Conservation (phyloP, 164 flowering plant species). For the Liriodendron chinense region DNA sequence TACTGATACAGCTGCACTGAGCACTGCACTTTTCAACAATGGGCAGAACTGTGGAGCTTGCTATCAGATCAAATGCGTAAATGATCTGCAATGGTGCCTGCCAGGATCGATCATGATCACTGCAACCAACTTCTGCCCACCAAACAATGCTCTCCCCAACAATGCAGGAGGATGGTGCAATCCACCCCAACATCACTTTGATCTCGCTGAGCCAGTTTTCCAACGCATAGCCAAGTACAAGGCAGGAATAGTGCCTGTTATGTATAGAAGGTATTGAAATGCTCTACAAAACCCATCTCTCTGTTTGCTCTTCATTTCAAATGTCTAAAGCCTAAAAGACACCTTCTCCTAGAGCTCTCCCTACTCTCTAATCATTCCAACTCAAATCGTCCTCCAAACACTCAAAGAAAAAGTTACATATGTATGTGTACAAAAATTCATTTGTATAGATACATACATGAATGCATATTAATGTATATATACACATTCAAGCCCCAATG, state of each 20-base stretch:
- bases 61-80: constrained; percentile 50
- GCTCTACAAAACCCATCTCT: background rate
- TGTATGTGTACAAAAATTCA: no score
- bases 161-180: constrained; percentile 61
- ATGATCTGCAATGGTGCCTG: constrained; percentile 60
- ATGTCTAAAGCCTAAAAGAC: background rate
- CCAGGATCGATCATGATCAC: constrained; percentile 61
- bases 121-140: constrained; percentile 83
- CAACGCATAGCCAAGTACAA: constrained; percentile 61
- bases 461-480: no score
- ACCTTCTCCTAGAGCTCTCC: background rate
- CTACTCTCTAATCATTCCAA: no score
- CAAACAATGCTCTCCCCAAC: constrained; percentile 26
- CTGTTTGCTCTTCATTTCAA: background rate
- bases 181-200: constrained; percentile 64
- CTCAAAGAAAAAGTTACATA: no score
- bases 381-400: no score
- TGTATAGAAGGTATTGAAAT: constrained; percentile 49
- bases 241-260: constrained; percentile 74
- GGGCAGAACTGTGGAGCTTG: constrained; percentile 78
- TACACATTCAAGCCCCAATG: no score
- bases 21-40: constrained; percentile 69
- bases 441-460: no score
- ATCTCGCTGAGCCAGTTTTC: constrained; percentile 67
- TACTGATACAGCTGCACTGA: constrained; percentile 64